Evolutionary conservation across 371 early-diverging fungal species (phyloP), one percentile per base, ranked within the genome.

Genomic region (Smittium culicis): DNA sequence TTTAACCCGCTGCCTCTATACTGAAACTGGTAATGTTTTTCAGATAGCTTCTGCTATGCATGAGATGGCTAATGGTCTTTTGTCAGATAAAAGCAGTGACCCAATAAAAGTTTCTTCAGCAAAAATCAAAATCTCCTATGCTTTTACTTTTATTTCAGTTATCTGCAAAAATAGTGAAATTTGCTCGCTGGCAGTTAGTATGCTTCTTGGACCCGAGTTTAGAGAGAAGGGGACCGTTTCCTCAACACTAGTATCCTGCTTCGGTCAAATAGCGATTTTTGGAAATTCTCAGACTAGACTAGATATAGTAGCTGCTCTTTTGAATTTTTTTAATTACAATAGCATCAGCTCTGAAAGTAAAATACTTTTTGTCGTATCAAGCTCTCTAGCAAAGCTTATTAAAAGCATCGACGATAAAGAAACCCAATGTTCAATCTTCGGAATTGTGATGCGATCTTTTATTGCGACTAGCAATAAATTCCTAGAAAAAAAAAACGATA

Each of bases 231-330:
- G 32, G 32, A 32, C 27, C 25, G 16, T 60, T 27, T 29, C 27
- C 25, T 27, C 27, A 32, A 8, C 32, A 8, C 60, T 60, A 8
- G 32, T 60, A 27, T 14, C 27, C 25, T 60, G 60, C 60, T 14
- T 60, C 32, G 14, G 60, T 16, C 60, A 60, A 32, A 60, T 60
- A 8, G 60, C 29, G 27, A 32, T 60, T 27, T 29, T 29, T 8
- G 60, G 60, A 8, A 60, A 11, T 27, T 14, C 60, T 29, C 29
- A 60, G 8, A 60, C 60, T 14, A 8, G 60, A 60, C 71, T 55
- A 68, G 65, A 1, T 74, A 71, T 65, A 69, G 70, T 33, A 25
- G 70, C 33, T 65, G 67, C 25, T 27, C 27, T 60, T 8, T 27
- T 60, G 25, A 25, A 25, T 8, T 60, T 14, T 25, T 60, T 60